Conservation (phyloP, 2,329 filamentous ascomycete species). For the Colletotrichum sp. region DNA sequence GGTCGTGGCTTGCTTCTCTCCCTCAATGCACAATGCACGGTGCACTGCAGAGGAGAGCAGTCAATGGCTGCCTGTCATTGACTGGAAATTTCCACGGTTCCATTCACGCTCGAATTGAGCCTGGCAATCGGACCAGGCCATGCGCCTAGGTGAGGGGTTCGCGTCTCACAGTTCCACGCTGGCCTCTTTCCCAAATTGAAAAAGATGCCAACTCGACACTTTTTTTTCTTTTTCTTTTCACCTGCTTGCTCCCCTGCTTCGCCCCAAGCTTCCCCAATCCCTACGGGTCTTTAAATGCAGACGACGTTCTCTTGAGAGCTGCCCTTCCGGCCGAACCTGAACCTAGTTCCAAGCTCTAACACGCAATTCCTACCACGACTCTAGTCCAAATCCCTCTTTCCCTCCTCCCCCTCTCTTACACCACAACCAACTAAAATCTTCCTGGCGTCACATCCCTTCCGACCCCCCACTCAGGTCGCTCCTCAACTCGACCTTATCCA, state of each 20-base stretch:
- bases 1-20: neutral
- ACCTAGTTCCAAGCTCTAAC: neutral
- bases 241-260: neutral
- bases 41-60: neutral
- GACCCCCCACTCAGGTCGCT: neutral
- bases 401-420: neutral
- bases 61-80: neutral
- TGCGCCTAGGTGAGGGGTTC: constrained; percentile 8
- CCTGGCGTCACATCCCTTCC: constrained; percentile 16
- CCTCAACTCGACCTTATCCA: constrained; percentile 11
- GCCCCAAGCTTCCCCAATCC: neutral
- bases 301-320: neutral
- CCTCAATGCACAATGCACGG: neutral
- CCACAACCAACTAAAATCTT: neutral
- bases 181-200: constrained; percentile 43
- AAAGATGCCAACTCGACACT: constrained; percentile 28
- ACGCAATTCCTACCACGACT: neutral
- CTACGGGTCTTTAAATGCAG: neutral
- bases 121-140: neutral
- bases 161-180: constrained; percentile 42
- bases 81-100: constrained; percentile 22
- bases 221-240: neutral
- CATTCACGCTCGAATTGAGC: constrained; percentile 12
- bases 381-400: neutral
- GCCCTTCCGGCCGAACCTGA: neutral